Conservation (phyloP, 768 basidiomycete species). For the Leccinum imitatum region DNA sequence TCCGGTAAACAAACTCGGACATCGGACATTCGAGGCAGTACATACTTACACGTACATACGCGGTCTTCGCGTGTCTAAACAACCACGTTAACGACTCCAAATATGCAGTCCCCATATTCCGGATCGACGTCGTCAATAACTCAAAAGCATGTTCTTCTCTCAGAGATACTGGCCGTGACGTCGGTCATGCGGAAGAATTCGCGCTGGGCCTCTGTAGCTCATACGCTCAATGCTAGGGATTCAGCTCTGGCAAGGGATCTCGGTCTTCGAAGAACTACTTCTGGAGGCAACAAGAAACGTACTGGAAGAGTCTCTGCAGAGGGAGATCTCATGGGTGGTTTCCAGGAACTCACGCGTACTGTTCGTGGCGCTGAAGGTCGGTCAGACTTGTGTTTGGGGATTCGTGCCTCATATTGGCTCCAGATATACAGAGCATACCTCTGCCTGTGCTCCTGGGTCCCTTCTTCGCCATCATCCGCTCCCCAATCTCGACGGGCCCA, state of each 20-base stretch:
- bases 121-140: slow-evolving; percentile 38
- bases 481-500: slow-evolving; percentile 92
- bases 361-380: slow-evolving; percentile 68
- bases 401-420: slow-evolving; percentile 16
- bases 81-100: not conserved
- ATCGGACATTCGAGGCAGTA: not conserved
- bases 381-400: slow-evolving; percentile 21
- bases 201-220: slow-evolving; percentile 82
- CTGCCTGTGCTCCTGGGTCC: slow-evolving; percentile 71
- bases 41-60: slow-evolving; percentile 1
- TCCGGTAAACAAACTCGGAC: not conserved
- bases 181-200: slow-evolving; percentile 97
- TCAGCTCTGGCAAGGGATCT: slow-evolving; percentile 71
- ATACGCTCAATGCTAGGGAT: slow-evolving; percentile 60
- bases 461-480: slow-evolving; percentile 91
- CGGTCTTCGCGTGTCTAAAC: not conserved
- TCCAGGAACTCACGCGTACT: slow-evolving; percentile 78
- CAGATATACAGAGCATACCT: slow-evolving; percentile 61
- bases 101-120: slow-evolving; percentile 19
- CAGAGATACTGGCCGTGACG: slow-evolving; percentile 90
- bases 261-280: slow-evolving; percentile 64
- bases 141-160: slow-evolving; percentile 77
- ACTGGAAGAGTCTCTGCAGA: slow-evolving; percentile 61
- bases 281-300: slow-evolving; percentile 41
- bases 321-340: slow-evolving; percentile 85